Evolutionary conservation across 2,329 filamentous ascomycete species (phyloP), one percentile per base, ranked within the genome.

Genomic region (Fusarium oxysporum): DNA sequence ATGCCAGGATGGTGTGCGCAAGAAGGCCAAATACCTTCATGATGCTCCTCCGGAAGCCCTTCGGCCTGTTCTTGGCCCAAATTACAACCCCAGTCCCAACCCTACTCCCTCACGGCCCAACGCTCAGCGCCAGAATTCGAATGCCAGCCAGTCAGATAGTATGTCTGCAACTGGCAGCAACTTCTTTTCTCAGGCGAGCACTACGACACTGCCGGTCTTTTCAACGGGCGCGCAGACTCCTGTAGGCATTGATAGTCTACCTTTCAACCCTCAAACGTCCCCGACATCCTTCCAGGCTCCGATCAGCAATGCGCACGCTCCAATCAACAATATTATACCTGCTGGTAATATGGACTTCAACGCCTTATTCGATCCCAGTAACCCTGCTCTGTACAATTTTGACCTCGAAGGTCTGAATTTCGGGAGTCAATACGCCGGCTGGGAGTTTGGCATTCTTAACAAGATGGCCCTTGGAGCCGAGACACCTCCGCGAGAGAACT

Each of bases 11-110:
- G 96, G 96, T 60, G 95, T 98, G 57, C 92, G 96, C 72, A 99
- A 99, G 84, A 99, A 98, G 87, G 96, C 96, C 58, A 99, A 99
- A 82, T 99, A 99, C 82, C 92, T 99, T 63, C 95, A 98, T 80
- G 96, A 98, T 87, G 95, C 96, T 32, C 95, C 96, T 40, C 91
- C 94, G 58, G 95, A 97, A 81, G 95, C 95, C 50, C 86, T 98
- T 70, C 89, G 96, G 80, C 94, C 95, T n/a, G 94, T 96, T 45
- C 88, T 96, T 53, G 91, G 92, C 9, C 90, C 91, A 35, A 91
- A 88, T 70, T 92, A 90, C 77, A 93, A 92, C 78, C 89, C 88
- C 79, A 86, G 81, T 81, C 83, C 83, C 76, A 81, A 81, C 82
- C 83, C 82, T 77, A 80, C 85, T 79, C 83, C 84, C 7, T 83